Evolutionary conservation across 257 asterid genomes (phyloP).

Genomic region (Solanum clarkiae): DNA sequence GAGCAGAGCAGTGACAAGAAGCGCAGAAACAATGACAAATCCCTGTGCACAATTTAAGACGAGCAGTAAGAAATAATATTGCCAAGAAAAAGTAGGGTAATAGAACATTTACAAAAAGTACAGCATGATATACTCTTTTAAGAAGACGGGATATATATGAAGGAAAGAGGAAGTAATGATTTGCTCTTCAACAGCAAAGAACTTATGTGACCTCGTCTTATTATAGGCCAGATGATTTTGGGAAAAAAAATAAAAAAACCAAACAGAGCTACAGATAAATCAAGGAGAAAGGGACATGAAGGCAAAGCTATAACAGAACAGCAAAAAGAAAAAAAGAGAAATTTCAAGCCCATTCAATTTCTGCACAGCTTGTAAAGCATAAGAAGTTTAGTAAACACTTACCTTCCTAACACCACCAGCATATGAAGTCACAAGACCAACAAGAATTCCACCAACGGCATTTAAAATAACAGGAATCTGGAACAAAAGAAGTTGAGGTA

Average conservation of each 20-base stretch:
- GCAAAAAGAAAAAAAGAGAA: background rate
- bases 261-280: background rate
- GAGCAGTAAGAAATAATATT: background rate
- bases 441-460: slow-evolving; percentile 95
- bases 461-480: slow-evolving; percentile 84
- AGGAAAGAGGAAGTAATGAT: background rate
- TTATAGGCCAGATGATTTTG: background rate
- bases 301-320: background rate
- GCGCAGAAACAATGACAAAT: slow-evolving; percentile 88
- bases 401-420: slow-evolving; percentile 98
- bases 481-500: slow-evolving; percentile 10
- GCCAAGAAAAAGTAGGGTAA: background rate
- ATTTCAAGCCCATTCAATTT: background rate
- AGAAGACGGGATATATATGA: background rate
- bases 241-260: background rate
- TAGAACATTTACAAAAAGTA: background rate
- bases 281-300: background rate
- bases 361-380: background rate
- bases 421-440: slow-evolving; percentile 89
- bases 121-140: background rate
- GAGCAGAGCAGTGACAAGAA: slow-evolving; percentile 78
- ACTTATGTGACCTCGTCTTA: background rate
- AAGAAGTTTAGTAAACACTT: background rate
- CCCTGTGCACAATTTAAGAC: slow-evolving; percentile 41
- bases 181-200: background rate